Base-by-base conservation (phyloP, 805 yeast species). In the Lipomyces spencermartinsiae region DNA sequence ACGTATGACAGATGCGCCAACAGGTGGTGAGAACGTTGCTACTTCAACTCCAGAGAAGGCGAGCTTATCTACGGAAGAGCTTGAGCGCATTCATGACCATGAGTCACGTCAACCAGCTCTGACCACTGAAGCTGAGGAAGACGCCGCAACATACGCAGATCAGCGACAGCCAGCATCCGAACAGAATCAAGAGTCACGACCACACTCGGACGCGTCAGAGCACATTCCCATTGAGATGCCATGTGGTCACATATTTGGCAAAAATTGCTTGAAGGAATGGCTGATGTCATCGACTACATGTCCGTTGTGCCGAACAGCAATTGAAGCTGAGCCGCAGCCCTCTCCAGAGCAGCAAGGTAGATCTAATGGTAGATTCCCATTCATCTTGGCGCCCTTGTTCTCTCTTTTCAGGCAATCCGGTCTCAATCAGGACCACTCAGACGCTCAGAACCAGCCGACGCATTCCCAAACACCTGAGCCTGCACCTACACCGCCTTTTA, bases 191-290 rank as follows among this genome's bases (percentile, higher is more conserved):
- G 25, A 14, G 4, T 4, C 37, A 19, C 9, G 55, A 22, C 62
- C 5, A 25, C 31, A 37, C 56, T 34, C 62, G 12, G 73, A 69
- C n/a, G 64, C 66, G 5, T 73, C 73, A 22, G 74, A 76, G 6
- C 98, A 95, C 76, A 77, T 83, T 3, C 90, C 97, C 0, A 82
- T 90, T 0, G 80, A 84, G 66, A 82, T 94, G 84, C 95, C 97
- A 0, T 94, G 99, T 78, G 87, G 87, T 8, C 99, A 94, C 76
- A 76, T 87, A 0, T 94, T 95, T 81, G 98, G 99, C 6, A 84
- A 88, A 69, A 84, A 86, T n/a, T 94, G 99, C 80, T 81, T 93
- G 31, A 85, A 83, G 66, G 91, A 89, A 73, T 94, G 99, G 99
- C 84, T 94, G 61, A 85, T 84, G 68, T 80, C 85, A 31, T 88